A percentile compares a stretch with the other conserved stretches of the same genome.
Evolutionary conservation across 2,329 filamentous ascomycete species (phyloP).

Genomic region (Teratosphaeria epicoccoides): DNA sequence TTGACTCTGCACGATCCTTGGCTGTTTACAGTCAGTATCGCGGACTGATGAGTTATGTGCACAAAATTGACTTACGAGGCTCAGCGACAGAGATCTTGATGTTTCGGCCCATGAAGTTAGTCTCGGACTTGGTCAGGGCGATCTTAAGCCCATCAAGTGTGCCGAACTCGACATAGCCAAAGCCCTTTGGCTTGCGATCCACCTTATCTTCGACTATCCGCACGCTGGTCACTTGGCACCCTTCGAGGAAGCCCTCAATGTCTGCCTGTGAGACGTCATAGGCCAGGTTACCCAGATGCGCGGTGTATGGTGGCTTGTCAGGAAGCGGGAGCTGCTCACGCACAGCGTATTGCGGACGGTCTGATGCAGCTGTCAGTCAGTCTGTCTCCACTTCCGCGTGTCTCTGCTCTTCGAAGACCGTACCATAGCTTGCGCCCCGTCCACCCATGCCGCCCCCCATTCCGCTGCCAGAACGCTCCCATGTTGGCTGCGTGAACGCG

Average conservation of each 20-base stretch:
- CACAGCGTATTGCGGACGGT: constrained; percentile 27
- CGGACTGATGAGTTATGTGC: background rate
- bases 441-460: constrained; percentile 15
- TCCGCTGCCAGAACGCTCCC: constrained; percentile 15
- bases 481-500: constrained; percentile 32
- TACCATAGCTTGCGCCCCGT: constrained; percentile 24
- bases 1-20: constrained; percentile 65
- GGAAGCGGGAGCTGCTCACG: constrained; percentile 79
- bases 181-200: constrained; percentile 89
- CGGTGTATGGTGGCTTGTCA: constrained; percentile 86
- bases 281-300: constrained; percentile 90
- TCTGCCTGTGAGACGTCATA: constrained; percentile 83
- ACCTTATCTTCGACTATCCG: constrained; percentile 95
- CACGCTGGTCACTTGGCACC: constrained; percentile 77
- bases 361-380: constrained; percentile 19
- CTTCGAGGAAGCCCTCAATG: constrained; percentile 74
- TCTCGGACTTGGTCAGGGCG: constrained; percentile 72
- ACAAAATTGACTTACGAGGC: constrained; percentile 61
- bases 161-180: constrained; percentile 92
- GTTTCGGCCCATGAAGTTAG: constrained; percentile 74
- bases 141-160: constrained; percentile 82
- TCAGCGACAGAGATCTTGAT: constrained; percentile 94
- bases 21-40: constrained; percentile 42
- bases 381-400: background rate
- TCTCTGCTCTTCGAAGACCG: background rate